Percentiles rank a stretch among this genome's conserved stretches.
Evolutionary conservation across 768 basidiomycete genomes (phyloP).

Genomic region (Trametes cingulata): DNA sequence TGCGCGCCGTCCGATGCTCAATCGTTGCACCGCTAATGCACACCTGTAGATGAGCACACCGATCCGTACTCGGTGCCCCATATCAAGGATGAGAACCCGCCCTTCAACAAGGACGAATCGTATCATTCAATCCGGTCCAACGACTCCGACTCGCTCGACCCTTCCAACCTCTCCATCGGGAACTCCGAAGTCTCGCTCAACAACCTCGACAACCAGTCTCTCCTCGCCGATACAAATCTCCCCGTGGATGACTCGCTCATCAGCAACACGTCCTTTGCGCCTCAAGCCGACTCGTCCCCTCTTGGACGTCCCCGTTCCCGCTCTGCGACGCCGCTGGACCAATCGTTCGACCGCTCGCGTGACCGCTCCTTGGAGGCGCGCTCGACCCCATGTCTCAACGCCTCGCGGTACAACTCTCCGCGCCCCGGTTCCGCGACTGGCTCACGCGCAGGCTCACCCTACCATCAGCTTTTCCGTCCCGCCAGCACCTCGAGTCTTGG

Average conservation of each 20-base stretch:
- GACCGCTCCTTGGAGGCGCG: constrained; percentile 17
- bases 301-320: background rate
- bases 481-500: constrained; percentile 25
- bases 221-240: constrained; percentile 8
- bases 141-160: constrained; percentile 22
- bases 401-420: constrained; percentile 18
- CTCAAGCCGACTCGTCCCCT: constrained; percentile 11
- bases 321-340: constrained; percentile 4
- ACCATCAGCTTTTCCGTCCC: constrained; percentile 19
- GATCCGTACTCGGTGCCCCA: constrained; percentile 28
- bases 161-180: constrained; percentile 31
- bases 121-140: constrained; percentile 22
- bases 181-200: constrained; percentile 39
- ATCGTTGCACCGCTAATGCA: background rate
- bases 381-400: constrained; percentile 16
- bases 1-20: background rate
- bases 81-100: constrained; percentile 29
- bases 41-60: constrained; percentile 1
- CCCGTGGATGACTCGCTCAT: constrained; percentile 7
- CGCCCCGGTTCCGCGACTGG: constrained; percentile 18
- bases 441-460: constrained; percentile 17
- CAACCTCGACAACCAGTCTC: constrained; percentile 32
- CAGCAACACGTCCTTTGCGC: constrained; percentile 8
- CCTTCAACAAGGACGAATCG: constrained; percentile 29
- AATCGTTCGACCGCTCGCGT: constrained; percentile 13